A percentile compares a stretch with the other conserved stretches of the same genome.
These are phyloP conservation scores for Candida chilensis DNA, from an alignment of 805 yeast genomes.

Conservation along the genomic window DNA sequence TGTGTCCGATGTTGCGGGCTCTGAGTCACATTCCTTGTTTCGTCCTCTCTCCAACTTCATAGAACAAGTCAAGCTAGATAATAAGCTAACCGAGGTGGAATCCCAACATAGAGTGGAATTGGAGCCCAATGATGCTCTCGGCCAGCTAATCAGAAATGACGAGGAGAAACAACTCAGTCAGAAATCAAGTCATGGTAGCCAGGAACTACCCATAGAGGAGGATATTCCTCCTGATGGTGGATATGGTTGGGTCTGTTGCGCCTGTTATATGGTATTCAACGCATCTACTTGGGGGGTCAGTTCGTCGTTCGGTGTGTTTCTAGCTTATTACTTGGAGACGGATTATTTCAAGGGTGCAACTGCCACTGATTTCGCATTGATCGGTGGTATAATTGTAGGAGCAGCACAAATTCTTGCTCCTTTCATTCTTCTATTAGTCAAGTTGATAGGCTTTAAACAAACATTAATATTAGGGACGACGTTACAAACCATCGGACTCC, in stretches of 20 bases:
- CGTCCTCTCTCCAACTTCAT: not conserved
- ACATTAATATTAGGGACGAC: constrained; percentile 31
- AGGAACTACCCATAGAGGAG: too few species aligned
- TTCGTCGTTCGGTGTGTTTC: constrained; percentile 50
- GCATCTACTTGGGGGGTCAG: constrained; percentile 50
- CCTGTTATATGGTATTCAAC: constrained; percentile 35
- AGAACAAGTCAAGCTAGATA: not conserved
- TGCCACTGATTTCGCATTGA: constrained; percentile 37
- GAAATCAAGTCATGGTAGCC: too few species aligned
- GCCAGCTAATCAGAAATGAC: not conserved
- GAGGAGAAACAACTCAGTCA: too few species aligned
- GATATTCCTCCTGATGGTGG: constrained; percentile 60
- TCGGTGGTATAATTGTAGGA: constrained; percentile 43
- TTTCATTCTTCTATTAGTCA: constrained; percentile 25
- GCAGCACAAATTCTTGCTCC: constrained; percentile 55
- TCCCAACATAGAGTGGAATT: not conserved
- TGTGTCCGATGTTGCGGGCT: not conserved
- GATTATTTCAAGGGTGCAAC: constrained; percentile 28
- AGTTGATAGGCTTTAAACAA: constrained; percentile 27
- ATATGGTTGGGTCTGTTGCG: constrained; percentile 40
- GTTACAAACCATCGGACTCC: constrained; percentile 31
- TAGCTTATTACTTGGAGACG: constrained; percentile 33
- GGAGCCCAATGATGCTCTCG: not conserved
- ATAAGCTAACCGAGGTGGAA: not conserved
- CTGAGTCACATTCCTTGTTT: not conserved